Evolutionary conservation across 805 yeast genomes (phyloP).

Genomic region (Wickerhamomyces strasburgensis): DNA sequence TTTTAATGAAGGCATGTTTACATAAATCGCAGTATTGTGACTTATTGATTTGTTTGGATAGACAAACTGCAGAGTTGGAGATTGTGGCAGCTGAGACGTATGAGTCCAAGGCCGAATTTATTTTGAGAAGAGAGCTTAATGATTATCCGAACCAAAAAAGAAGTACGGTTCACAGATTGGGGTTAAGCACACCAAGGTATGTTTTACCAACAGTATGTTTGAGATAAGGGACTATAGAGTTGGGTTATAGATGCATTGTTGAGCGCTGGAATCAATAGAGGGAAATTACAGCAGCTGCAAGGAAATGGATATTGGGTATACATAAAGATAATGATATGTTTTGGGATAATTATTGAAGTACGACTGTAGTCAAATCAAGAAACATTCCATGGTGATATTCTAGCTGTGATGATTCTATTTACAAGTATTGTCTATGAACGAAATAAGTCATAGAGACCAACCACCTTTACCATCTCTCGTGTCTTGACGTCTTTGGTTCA

Average conservation of each 20-base stretch:
- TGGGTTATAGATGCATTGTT: too few species aligned
- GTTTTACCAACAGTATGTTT: conserved; percentile 2
- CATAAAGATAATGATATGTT: too few species aligned
- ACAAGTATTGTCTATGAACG: neutral
- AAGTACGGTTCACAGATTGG: neutral
- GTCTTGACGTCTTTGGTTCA: conserved; percentile 35
- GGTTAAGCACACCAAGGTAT: neutral
- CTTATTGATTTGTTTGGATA: conserved; percentile 15
- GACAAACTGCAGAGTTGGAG: conserved; percentile 13
- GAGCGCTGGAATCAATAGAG: too few species aligned
- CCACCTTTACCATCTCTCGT: conserved; percentile 24
- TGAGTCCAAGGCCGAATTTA: conserved; percentile 1
- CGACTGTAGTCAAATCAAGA: too few species aligned
- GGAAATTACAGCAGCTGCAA: neutral
- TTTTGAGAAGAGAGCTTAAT: conserved; percentile 8
- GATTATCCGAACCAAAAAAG: conserved; percentile 1
- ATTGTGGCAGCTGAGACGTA: conserved; percentile 13
- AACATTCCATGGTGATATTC: too few species aligned
- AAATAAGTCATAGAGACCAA: conserved; percentile 12
- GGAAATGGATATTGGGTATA: neutral
- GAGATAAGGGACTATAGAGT: neutral
- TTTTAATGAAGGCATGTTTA: conserved; percentile 14
- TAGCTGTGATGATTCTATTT: too few species aligned
- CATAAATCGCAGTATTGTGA: conserved; percentile 8
- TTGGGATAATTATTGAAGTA: too few species aligned